A percentile compares a stretch with the other conserved stretches of the same genome.
phyloP scores from a whole-genome alignment of 2,329 filamentous ascomycete genomes.

The Raffaelea ambrosiae region DNA sequence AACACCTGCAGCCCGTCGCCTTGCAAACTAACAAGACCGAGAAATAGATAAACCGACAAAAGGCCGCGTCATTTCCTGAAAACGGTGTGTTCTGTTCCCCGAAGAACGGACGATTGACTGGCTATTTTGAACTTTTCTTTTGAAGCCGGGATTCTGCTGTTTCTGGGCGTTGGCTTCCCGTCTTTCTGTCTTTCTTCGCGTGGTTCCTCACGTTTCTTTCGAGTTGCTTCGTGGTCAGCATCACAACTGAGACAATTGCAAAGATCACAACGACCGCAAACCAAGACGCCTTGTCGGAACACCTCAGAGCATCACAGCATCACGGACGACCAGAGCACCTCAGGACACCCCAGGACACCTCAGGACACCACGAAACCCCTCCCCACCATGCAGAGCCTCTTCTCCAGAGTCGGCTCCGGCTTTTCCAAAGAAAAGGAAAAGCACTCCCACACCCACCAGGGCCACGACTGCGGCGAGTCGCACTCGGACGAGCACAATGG shows the following conservation, averaged over 20 bases:
- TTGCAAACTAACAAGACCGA: no score
- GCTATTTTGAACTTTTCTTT: neutral
- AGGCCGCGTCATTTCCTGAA: neutral
- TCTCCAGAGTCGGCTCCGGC: constrained; percentile 34
- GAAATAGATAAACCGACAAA: no score
- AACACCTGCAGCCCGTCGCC: no score
- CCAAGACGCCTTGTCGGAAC: no score
- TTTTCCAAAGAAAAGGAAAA: constrained; percentile 29
- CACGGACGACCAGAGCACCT: no score
- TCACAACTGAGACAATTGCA: no score
- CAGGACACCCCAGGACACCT: no score
- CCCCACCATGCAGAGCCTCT: constrained; percentile 28
- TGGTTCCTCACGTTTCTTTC: neutral
- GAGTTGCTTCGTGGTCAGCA: neutral
- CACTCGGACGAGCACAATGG: constrained; percentile 33
- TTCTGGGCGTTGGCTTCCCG: neutral
- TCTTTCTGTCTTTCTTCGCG: neutral
- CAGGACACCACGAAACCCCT: no score
- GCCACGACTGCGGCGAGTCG: constrained; percentile 29
- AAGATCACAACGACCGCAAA: no score
- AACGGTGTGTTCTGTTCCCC: neutral
- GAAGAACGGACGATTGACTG: no score
- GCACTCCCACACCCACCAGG: constrained; percentile 38
- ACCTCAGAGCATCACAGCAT: no score
- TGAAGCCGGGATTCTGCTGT: no score